These are phyloP conservation scores for Zymoseptoria passerinii DNA, from an alignment of 2,329 filamentous ascomycete genomes.

Conservation along the genomic window DNA sequence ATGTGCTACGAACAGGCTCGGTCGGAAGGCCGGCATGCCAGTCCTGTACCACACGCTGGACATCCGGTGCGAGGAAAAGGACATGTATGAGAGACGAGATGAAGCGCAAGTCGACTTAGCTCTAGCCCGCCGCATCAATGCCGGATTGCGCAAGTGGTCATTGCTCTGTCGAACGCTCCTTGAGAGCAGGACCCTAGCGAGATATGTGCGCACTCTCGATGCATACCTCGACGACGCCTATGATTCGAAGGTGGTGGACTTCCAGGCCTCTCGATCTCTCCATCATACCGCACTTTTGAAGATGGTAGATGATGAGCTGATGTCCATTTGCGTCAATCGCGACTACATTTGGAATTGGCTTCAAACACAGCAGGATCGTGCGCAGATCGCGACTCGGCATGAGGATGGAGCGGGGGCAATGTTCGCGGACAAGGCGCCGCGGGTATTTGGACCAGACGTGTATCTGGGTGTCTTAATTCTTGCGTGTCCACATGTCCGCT, in stretches of 20 bases:
- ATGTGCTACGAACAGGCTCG: constrained; percentile 2
- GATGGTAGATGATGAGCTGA: not conserved
- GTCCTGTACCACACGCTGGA: constrained; percentile 1
- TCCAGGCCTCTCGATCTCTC: not conserved
- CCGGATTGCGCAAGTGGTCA: not conserved
- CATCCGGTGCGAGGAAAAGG: not conserved
- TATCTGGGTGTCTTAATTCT: not conserved
- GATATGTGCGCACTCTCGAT: not conserved
- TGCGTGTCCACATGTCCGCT: not conserved
- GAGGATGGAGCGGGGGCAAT: not conserved
- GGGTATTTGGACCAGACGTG: not conserved
- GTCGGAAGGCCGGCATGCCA: not conserved
- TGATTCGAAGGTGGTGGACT: not conserved
- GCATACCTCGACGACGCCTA: not conserved
- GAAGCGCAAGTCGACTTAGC: too few species aligned
- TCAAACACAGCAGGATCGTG: not conserved
- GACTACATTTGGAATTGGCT: not conserved
- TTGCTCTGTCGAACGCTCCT: constrained; percentile 5
- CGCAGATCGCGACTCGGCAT: not conserved
- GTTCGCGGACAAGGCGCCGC: not conserved
- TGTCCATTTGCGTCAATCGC: not conserved
- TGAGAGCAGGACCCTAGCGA: not conserved
- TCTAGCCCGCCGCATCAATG: not conserved
- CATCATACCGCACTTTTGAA: not conserved
- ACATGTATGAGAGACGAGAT: not conserved